Evolutionary conservation across 1,284 basidiomycete genomes (phyloP).

Genomic region (Trichosporon faecale): DNA sequence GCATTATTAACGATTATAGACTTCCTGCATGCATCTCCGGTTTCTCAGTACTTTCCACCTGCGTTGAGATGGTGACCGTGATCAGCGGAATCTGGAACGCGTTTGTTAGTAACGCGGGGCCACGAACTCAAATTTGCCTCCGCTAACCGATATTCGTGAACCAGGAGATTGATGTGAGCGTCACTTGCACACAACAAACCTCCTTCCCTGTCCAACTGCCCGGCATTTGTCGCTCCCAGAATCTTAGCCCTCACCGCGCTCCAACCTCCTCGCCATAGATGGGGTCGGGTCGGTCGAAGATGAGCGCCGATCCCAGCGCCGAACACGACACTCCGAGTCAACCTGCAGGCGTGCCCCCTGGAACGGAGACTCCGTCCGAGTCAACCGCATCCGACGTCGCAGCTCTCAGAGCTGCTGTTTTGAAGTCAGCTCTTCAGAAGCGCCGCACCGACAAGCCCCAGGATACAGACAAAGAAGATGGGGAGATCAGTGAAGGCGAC

Average conservation of each 20-base stretch:
- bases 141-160: background rate
- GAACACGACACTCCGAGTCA: background rate
- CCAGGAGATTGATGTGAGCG: background rate
- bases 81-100: background rate
- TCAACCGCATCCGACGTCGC: slow-evolving; percentile 12
- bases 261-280: slow-evolving; percentile 5
- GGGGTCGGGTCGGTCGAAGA: slow-evolving; percentile 23
- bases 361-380: background rate
- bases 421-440: slow-evolving; percentile 14
- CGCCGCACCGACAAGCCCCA: background rate
- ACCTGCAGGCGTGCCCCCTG: background rate
- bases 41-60: background rate
- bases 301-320: slow-evolving; percentile 27
- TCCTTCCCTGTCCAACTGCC: background rate
- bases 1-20: background rate
- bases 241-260: background rate
- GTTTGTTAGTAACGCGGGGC: background rate
- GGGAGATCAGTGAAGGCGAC: slow-evolving; percentile 21
- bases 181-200: background rate
- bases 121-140: background rate
- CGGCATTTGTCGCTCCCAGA: background rate
- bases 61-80: background rate
- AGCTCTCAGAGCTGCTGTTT: slow-evolving; percentile 16
- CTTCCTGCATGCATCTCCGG: background rate
- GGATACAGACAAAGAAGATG: slow-evolving; percentile 18